phyloP scores from a whole-genome alignment of 768 basidiomycete genomes.

The Leccinellum albellum region DNA sequence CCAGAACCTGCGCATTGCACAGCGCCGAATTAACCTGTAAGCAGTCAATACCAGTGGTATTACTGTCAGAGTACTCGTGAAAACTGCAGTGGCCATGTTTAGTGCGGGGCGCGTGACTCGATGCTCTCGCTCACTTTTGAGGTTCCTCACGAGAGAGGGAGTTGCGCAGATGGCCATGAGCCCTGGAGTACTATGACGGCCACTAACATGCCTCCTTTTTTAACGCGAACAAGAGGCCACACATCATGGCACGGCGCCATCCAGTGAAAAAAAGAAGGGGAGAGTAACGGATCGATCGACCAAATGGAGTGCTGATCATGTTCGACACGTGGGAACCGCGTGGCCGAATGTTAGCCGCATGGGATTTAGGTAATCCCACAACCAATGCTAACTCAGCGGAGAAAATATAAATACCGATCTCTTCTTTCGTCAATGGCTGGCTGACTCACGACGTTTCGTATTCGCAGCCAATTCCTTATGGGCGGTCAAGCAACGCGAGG shows the following conservation, averaged over 20 bases:
- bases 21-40: slow-evolving; percentile 1
- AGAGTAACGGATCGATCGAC: neutral
- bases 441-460: neutral
- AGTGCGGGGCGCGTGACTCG: neutral
- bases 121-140: slow-evolving; percentile 11
- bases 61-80: slow-evolving; percentile 6
- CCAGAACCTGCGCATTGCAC: slow-evolving; percentile 4
- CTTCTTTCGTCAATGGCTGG: neutral
- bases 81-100: neutral
- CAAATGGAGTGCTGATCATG: neutral
- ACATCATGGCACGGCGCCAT: slow-evolving; percentile 2
- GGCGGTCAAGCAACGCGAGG: neutral
- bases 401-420: neutral
- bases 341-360: slow-evolving; percentile 1
- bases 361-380: neutral
- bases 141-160: neutral
- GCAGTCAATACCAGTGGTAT: slow-evolving; percentile 1
- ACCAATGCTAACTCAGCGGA: neutral
- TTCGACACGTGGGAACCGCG: neutral
- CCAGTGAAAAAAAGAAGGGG: slow-evolving; percentile 6
- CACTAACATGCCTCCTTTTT: neutral
- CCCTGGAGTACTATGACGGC: neutral
- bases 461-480: neutral
- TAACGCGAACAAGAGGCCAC: neutral
- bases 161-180: neutral